Conservation (phyloP, 176 grass and related monocot species). For the Stipa capillata region DNA sequence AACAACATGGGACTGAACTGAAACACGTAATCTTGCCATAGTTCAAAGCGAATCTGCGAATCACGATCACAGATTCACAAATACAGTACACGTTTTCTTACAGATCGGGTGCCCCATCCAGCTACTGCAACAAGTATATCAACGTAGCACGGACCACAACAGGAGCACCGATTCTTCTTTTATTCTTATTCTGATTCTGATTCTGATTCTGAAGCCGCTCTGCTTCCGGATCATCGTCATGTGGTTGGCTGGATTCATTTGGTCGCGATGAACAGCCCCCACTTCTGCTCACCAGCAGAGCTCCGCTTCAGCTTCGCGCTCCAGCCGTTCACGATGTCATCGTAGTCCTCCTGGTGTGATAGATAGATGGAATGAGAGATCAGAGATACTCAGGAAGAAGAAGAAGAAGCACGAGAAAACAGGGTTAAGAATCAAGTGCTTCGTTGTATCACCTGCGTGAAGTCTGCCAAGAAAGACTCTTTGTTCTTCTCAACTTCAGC, state of each 20-base stretch:
- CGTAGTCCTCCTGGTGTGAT: constrained; percentile 66
- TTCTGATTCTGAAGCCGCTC: neutral
- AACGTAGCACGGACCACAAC: neutral
- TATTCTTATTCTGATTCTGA: neutral
- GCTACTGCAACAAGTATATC: neutral
- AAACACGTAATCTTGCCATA: neutral
- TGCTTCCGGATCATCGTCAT: neutral
- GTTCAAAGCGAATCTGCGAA: neutral
- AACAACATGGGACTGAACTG: neutral
- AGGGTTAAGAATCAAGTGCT: neutral
- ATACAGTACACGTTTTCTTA: neutral
- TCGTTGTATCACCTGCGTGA: constrained; percentile 49
- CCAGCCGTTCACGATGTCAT: constrained; percentile 85
- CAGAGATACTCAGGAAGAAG: neutral
- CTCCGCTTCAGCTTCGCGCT: constrained; percentile 85
- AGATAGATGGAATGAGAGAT: neutral
- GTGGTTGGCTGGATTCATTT: constrained; percentile 34
- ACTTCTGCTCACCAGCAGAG: constrained; percentile 75
- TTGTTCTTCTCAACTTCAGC: constrained; percentile 62
- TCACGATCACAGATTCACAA: neutral
- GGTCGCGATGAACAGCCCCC: constrained; percentile 84
- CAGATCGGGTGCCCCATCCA: neutral
- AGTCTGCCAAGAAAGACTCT: constrained; percentile 68
- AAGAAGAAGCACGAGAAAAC: neutral
- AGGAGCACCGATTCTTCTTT: constrained; percentile 1